These are phyloP conservation scores for Diaporthe citriasiana DNA, from an alignment of 2,329 filamentous ascomycete genomes.

Conservation along the genomic window DNA sequence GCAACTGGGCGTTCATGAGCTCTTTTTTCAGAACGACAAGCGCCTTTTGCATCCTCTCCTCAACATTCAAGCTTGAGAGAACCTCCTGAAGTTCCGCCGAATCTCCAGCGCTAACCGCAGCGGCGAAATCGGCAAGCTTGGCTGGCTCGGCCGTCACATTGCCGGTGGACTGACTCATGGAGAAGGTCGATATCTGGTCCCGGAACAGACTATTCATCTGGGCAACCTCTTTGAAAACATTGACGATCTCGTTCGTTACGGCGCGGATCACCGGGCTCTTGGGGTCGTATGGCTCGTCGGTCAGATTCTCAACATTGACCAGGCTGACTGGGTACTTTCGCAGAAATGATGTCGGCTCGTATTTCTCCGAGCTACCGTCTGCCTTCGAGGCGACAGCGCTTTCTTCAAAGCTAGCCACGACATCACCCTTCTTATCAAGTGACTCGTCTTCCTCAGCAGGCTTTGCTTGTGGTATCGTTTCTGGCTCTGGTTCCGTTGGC, in stretches of 20 bases:
- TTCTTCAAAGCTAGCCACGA: constrained; percentile 98
- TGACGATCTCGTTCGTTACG: constrained; percentile 97
- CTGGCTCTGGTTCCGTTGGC: constrained; percentile 54
- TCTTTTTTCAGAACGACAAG: constrained; percentile 96
- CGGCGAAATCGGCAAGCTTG: constrained; percentile 96
- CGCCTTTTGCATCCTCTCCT: constrained; percentile 92
- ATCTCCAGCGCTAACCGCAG: constrained; percentile 95
- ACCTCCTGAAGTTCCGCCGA: constrained; percentile 94
- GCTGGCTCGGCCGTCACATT: constrained; percentile 96
- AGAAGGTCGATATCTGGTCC: constrained; percentile 97
- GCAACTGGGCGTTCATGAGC: constrained; percentile 96
- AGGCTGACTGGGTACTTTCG: constrained; percentile 93
- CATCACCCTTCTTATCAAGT: constrained; percentile 86
- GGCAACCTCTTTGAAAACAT: constrained; percentile 98
- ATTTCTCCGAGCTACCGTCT: constrained; percentile 67
- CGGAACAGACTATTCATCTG: constrained; percentile 94
- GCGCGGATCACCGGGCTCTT: constrained; percentile 91
- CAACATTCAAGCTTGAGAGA: constrained; percentile 88
- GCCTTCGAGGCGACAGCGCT: constrained; percentile 72
- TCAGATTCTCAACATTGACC: constrained; percentile 94
- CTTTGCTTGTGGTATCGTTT: constrained; percentile 70
- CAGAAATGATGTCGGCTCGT: constrained; percentile 92
- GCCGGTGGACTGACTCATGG: constrained; percentile 92
- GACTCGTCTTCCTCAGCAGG: constrained; percentile 64
- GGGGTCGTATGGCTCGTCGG: constrained; percentile 89